Base-by-base conservation (phyloP, 2,329 filamentous ascomycete genomes). In the Dryadomyces sulphureus region DNA sequence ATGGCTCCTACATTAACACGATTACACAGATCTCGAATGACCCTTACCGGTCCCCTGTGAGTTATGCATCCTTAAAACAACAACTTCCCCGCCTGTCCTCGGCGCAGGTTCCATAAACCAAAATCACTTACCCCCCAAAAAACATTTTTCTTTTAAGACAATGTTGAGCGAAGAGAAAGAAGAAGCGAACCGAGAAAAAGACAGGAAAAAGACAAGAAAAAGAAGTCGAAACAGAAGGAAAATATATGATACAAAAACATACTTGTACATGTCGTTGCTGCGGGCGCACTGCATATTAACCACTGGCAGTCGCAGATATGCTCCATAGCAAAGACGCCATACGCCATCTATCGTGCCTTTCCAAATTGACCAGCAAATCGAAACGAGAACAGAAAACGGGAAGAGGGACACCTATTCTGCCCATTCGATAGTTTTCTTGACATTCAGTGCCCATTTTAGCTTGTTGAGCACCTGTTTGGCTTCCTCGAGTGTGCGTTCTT, bases 371-470 rank as follows among this genome's bases (percentile, higher is more conserved):
- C 20, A 24, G 36, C n/a, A 36, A 43, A 21, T 16, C n/a, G 25
- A 41, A 32, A 22, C 24, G n/a, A 19, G 25, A 22, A 25, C 19
- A 11, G 7, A 42, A 43, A 36, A n/a, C 16, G 17, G 12, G 7
- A 11, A 40, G 36, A 16, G 4, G 20, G 11, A 43, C 12, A 21
- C n/a, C 20, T 27, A 78, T 59, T 72, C 60, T 7, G 74, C 72
- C 46, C 65, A 73, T 48, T 66, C 68, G 47, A 80, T 69, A 51
- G 73, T 78, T 50, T 73, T 63, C 63, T 83, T 79, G 44, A 84
- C 71, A 45, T 72, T 77, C 52, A 88, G 69, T 14, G 83, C 80
- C 83, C 83, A 88, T 56, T 68, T 75, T 60, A 89, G 69, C 65
- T 85, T 77, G 51, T 77, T 69, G 43, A 84, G 64, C n/a, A 75